Base-by-base conservation (phyloP, 352 stramenopile genomes). In the Phytophthora sp. region DNA sequence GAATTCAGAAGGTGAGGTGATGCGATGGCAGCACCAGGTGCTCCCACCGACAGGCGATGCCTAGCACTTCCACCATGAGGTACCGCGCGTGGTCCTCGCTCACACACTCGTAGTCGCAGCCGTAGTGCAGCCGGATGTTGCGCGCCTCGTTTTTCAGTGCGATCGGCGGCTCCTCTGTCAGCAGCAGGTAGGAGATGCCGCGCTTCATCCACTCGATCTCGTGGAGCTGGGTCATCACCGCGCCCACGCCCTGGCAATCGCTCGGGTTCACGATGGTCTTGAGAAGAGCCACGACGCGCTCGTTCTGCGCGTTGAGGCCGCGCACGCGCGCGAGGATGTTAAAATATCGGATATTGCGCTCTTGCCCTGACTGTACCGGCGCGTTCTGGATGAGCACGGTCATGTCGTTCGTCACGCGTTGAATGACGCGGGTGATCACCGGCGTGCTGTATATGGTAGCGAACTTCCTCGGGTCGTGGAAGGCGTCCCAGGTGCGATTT, bases 151-250 rank as follows among this genome's bases (percentile, higher is more conserved):
- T 54, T 27, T 59, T 9, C 21, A 32, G 20, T 9, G 39, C 27
- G 9, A 39, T 46, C 26, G 24, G 30, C 3, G 39, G 39, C 28
- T 66, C 68, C 51, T 80, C 68, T 0, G 64, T 77, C 37, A 80
- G 52, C 34, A 80, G 39, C 43, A 80, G 53, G 65, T 77, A 80
- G 21, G 72, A 80, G 24, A 80, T 73, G 30, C 72, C 72, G 23
- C 67, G 72, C 53, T 75, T 75, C 72, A 80, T 80, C 72, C 72
- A 80, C 49, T 80, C 72, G 39, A 80, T 66, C 54, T 77, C 68
- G n/a, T 56, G 58, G 5, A 76, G 48, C 7, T 68, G 72, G 2
- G 64, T 53, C 9, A 41, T 27, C 23, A 38, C 30, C 13, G 37
- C 41, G 17, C 38, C 27, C 17, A 24, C 32, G 23, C 59, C 56